Evolutionary conservation across 2,329 filamentous ascomycete species (phyloP), one percentile per base, ranked within the genome.

Genomic region (Trichoderma gracile): DNA sequence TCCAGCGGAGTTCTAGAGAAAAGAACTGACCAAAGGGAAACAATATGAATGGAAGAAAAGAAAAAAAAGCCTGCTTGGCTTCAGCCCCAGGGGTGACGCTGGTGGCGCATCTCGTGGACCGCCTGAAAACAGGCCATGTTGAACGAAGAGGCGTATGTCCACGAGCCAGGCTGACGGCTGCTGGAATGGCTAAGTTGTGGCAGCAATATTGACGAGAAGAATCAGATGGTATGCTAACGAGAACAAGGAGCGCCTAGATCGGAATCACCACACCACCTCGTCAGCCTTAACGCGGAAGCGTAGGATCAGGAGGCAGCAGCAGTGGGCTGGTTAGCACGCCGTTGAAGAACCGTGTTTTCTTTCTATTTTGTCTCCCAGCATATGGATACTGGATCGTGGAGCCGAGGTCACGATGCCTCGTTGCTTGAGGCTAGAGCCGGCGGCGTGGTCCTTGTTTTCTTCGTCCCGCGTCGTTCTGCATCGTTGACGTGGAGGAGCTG

Each of bases 51-150:
- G 25, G 15, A 5, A 5, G 25, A 25, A 25, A 25, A 5, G 25
- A 5, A 25, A 25, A 25, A 40, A 62, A 62, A 54, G 27, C 47
- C 33, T 25, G 49, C 27, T 52, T 52, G 33, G 52, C 27, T 50
- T 43, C 38, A 54, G 43, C 61, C 53, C 27, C 45, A 12, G 14
- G 50, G 27, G 61, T 50, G 53, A 57, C 58, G 58, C 40, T 62
- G 49, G 58, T 62, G 58, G 58, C 58, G 58, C 40, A 19, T 49
- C 58, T 52, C 58, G 58, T 62, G 58, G 58, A 62, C 40, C 10
- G 33, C 49, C 15, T 9, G 14, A 8, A 42, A 45, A 15, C 23
- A 14, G 47, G 27, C 23, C 23, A 19, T 17, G 47, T 30, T 23
- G 46, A 61, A 30, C 30, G 33, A 52, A 52, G 33, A 38, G 33